These are phyloP conservation scores for Staphylotrichum tortipilum DNA, from an alignment of 495 filamentous ascomycete species.

Conservation along the genomic window DNA sequence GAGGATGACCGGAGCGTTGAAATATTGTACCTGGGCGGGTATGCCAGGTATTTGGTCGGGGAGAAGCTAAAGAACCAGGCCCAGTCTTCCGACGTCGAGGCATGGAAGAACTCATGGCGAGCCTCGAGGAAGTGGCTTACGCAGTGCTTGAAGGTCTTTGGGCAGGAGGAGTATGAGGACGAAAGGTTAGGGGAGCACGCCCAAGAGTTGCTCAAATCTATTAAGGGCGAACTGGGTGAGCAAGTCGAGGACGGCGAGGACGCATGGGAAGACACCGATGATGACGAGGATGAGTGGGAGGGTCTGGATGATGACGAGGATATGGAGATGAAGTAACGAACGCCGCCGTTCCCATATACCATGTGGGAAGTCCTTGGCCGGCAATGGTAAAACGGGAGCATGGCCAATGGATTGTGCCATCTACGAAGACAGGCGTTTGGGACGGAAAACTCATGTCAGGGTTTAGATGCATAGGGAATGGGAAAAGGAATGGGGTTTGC, in stretches of 20 bases:
- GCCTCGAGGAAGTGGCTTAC: constrained; percentile 54
- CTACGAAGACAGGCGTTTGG: constrained; percentile 16
- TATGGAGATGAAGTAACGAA: constrained; percentile 21
- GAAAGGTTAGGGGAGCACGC: constrained; percentile 59
- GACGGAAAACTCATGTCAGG: constrained; percentile 10
- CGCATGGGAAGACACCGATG: constrained; percentile 32
- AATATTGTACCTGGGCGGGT: constrained; percentile 94
- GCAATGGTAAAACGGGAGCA: neutral
- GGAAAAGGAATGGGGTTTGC: neutral
- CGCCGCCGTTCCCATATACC: neutral
- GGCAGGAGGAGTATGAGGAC: constrained; percentile 61
- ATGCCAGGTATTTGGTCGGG: constrained; percentile 72
- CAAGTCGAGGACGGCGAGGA: constrained; percentile 41
- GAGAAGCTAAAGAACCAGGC: constrained; percentile 49
- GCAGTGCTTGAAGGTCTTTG: constrained; percentile 51
- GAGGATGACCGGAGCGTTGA: constrained; percentile 94
- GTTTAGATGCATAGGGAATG: neutral
- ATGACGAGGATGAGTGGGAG: constrained; percentile 23
- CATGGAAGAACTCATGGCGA: constrained; percentile 42
- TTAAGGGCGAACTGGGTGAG: constrained; percentile 50
- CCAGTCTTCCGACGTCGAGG: constrained; percentile 28
- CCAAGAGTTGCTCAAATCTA: constrained; percentile 46
- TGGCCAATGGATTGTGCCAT: constrained; percentile 12
- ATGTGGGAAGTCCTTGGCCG: neutral
- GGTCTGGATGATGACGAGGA: constrained; percentile 20